Percentiles rank a stretch among this genome's conserved stretches.
These are phyloP conservation scores for Zelopaecilomyces penicillatus DNA, from an alignment of 2,329 filamentous ascomycete genomes.

Conservation along the genomic window DNA sequence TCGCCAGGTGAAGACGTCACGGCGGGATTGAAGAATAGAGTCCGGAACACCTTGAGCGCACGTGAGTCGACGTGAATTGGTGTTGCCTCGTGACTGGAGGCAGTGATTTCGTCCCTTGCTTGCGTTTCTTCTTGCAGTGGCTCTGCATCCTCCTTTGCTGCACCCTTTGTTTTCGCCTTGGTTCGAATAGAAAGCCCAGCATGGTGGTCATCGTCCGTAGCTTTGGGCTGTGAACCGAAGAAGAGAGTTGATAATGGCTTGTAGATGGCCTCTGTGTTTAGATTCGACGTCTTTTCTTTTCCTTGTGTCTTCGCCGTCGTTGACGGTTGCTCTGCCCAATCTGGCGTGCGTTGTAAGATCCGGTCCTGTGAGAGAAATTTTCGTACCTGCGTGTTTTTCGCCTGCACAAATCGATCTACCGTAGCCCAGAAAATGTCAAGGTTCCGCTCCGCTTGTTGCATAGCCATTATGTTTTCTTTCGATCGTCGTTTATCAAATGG, in stretches of 20 bases:
- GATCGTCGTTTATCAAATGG: constrained; percentile 36
- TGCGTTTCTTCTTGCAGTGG: no score
- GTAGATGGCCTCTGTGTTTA: constrained; percentile 4
- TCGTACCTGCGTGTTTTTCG: constrained; percentile 15
- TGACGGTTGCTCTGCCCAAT: constrained; percentile 37
- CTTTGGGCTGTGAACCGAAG: constrained; percentile 3
- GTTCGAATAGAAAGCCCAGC: neutral
- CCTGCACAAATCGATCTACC: constrained; percentile 10
- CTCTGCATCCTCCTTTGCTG: neutral
- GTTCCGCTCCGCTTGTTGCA: constrained; percentile 37
- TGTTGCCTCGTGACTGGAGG: neutral
- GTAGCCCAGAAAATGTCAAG: constrained; percentile 11
- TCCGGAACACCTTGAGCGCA: constrained; percentile 26
- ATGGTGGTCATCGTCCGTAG: neutral
- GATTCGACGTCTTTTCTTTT: neutral
- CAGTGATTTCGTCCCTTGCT: no score
- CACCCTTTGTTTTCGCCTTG: constrained; percentile 14
- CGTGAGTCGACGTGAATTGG: constrained; percentile 21
- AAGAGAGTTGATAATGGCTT: constrained; percentile 18
- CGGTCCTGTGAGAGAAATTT: constrained; percentile 25
- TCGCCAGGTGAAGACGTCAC: constrained; percentile 35
- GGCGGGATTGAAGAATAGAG: constrained; percentile 33
- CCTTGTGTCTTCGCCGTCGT: constrained; percentile 1
- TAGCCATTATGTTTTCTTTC: constrained; percentile 32
- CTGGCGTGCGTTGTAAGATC: constrained; percentile 37